A percentile compares a stretch with the other conserved stretches of the same genome.
phyloP scores from a whole-genome alignment of 2,329 filamentous ascomycete species.

The Xylaria sp. region DNA sequence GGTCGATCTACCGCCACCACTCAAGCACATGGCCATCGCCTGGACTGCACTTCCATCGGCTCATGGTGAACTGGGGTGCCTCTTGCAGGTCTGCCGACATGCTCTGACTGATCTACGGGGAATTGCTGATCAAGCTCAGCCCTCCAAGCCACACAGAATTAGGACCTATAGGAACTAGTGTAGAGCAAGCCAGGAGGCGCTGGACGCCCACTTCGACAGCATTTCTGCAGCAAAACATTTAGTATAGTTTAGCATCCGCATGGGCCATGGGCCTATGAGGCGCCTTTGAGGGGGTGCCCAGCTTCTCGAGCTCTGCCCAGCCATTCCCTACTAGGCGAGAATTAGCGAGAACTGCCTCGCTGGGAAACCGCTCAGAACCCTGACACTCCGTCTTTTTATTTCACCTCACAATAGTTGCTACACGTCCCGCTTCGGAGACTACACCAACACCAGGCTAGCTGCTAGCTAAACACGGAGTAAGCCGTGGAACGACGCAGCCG shows the following conservation, averaged over 20 bases:
- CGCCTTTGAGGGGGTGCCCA: slow-evolving; percentile 25
- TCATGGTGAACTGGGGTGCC: not conserved
- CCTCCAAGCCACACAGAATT: slow-evolving; percentile 24
- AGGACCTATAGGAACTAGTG: slow-evolving; percentile 5
- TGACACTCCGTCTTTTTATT: slow-evolving; percentile 5
- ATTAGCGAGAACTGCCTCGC: slow-evolving; percentile 35
- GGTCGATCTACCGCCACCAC: not conserved
- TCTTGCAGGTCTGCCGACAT: not conserved
- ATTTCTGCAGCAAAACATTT: slow-evolving; percentile 29
- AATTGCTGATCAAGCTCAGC: slow-evolving; percentile 20
- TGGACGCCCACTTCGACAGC: slow-evolving; percentile 22
- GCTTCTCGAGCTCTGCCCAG: slow-evolving; percentile 31
- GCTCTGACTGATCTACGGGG: slow-evolving; percentile 12
- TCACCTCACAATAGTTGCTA: not conserved
- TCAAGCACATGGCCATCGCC: not conserved
- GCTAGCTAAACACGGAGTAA: slow-evolving; percentile 6
- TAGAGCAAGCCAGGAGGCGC: slow-evolving; percentile 18
- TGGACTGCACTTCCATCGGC: not conserved
- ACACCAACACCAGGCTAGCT: not conserved
- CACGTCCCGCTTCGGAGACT: slow-evolving; percentile 10
- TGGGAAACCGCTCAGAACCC: slow-evolving; percentile 22
- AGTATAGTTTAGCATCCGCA: slow-evolving; percentile 23
- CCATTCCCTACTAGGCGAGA: slow-evolving; percentile 37
- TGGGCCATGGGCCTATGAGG: slow-evolving; percentile 28
- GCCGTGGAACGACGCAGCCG: slow-evolving; percentile 2